These are phyloP conservation scores for Aspergillus bombycis DNA, from an alignment of 2,329 filamentous ascomycete genomes.

Conservation along the genomic window DNA sequence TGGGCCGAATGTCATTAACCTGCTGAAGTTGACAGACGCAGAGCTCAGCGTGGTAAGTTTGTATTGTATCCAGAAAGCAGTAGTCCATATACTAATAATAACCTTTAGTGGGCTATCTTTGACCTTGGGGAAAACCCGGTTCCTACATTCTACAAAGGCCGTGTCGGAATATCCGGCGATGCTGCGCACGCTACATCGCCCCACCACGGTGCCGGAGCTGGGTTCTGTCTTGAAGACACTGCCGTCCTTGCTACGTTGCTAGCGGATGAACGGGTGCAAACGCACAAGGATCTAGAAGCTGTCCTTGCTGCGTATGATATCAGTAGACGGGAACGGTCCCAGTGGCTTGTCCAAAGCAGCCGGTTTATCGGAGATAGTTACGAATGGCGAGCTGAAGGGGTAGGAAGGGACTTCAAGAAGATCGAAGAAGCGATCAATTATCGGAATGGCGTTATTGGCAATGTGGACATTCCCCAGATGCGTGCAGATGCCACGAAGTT, in stretches of 20 bases:
- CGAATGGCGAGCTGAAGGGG: slow-evolving; percentile 33
- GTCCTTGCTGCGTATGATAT: slow-evolving; percentile 33
- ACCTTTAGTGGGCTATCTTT: slow-evolving; percentile 45
- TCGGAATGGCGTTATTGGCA: slow-evolving; percentile 22
- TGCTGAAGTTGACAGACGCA: slow-evolving; percentile 32
- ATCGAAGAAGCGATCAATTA: slow-evolving; percentile 24
- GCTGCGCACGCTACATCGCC: slow-evolving; percentile 48
- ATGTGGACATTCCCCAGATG: slow-evolving; percentile 30
- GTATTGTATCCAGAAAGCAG: not conserved
- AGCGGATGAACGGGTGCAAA: slow-evolving; percentile 25
- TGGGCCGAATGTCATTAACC: slow-evolving; percentile 24
- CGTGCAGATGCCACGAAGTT: slow-evolving; percentile 27
- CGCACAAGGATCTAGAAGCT: slow-evolving; percentile 28
- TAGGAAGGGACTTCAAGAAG: slow-evolving; percentile 20
- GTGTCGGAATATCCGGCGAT: slow-evolving; percentile 42
- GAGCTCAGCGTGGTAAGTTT: slow-evolving; percentile 30
- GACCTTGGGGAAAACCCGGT: slow-evolving; percentile 43
- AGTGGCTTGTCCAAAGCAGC: slow-evolving; percentile 41
- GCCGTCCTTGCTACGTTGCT: slow-evolving; percentile 33
- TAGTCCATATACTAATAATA: not conserved
- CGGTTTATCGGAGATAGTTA: slow-evolving; percentile 36
- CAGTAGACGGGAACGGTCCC: slow-evolving; percentile 29
- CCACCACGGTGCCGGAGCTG: slow-evolving; percentile 45
- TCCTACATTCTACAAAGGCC: slow-evolving; percentile 39
- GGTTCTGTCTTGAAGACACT: slow-evolving; percentile 38